A percentile compares a stretch with the other conserved stretches of the same genome.
phyloP scores from a whole-genome alignment of 805 yeast genomes.

The Dipodascopsis tothii region DNA sequence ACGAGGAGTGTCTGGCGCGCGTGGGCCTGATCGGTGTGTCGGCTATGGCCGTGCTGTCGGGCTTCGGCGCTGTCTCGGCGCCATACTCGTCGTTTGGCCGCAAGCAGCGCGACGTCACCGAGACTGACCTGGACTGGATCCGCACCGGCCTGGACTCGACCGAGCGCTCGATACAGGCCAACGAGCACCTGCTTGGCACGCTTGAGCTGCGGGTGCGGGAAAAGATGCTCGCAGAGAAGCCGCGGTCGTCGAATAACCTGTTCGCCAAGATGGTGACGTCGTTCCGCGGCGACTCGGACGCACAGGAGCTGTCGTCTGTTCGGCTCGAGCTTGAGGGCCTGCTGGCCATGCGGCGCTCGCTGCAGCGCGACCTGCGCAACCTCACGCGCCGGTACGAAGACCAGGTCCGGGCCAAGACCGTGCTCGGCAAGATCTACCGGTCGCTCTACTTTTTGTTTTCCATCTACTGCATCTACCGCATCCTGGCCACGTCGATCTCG shows the following conservation, averaged over 20 bases:
- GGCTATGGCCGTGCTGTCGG: slow-evolving; percentile 36
- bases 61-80: slow-evolving; percentile 37
- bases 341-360: slow-evolving; percentile 28
- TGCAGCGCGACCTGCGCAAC: slow-evolving; percentile 29
- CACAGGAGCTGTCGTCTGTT: slow-evolving; percentile 14
- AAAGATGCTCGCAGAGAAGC: slow-evolving; percentile 2
- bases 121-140: slow-evolving; percentile 29
- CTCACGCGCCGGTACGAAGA: slow-evolving; percentile 24
- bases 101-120: slow-evolving; percentile 26
- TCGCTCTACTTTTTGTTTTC: slow-evolving; percentile 31
- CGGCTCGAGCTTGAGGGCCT: slow-evolving; percentile 33
- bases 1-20: slow-evolving; percentile 29
- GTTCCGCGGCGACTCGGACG: slow-evolving; percentile 23
- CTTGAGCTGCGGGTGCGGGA: slow-evolving; percentile 27
- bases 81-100: slow-evolving; percentile 34
- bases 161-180: slow-evolving; percentile 26
- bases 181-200: slow-evolving; percentile 24
- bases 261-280: slow-evolving; percentile 27
- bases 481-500: slow-evolving; percentile 29
- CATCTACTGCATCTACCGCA: slow-evolving; percentile 37
- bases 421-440: slow-evolving; percentile 28
- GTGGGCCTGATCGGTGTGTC: slow-evolving; percentile 37
- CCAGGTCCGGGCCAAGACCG: slow-evolving; percentile 28
- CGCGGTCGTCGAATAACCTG: slow-evolving; percentile 27
- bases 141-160: slow-evolving; percentile 29